Evolutionary conservation across 2,329 filamentous ascomycete genomes (phyloP), one percentile per base, ranked within the genome.

Genomic region (Penicillium sp.): DNA sequence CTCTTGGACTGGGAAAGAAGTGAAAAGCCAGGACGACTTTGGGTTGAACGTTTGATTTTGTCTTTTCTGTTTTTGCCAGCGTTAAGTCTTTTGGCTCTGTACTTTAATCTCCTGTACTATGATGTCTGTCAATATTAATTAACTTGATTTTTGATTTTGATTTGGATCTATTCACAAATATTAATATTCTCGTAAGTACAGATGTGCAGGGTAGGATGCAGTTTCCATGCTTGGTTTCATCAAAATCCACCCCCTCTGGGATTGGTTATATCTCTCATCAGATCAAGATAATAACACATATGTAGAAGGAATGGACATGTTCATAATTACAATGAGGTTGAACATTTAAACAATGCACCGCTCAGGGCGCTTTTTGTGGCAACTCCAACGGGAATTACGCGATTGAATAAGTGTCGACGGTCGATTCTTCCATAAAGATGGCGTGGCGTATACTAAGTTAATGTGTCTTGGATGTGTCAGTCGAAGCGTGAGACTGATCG

Each of bases 1-100:
- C 74, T 10, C 56, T 72, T 45, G 69, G 69, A 15, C 51, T 79
- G 51, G 74, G 72, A 61, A 80, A 83, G 67, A 80, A 81, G 71
- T 79, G 77, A 64, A 32, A 23, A 31, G 5, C 35, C 35, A 29
- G 15, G 21, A 21, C 6, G 32, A 35, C 27, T 34, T 21, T 16
- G 16, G 21, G 21, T 46, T 31, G 44, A 40, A n/a, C 1, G 0
- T 23, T 40, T 5, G 29, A 13, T 46, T 45, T 44, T 48, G 21
- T 53, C 13, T 25, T 13, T 29, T 37, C 15, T 52, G 12, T 27
- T 55, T 6, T 18, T 44, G 44, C 16, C 18, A 53, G 50, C 44
- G 42, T 39, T 53, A 31, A 38, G 29, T 7, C 41, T 0, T 32
- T 29, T 42, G 12, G 13, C 39, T 5, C 15, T 42, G 52, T 40